phyloP scores from a whole-genome alignment of 2,329 filamentous ascomycete species.

The Westerdykella ornata region DNA sequence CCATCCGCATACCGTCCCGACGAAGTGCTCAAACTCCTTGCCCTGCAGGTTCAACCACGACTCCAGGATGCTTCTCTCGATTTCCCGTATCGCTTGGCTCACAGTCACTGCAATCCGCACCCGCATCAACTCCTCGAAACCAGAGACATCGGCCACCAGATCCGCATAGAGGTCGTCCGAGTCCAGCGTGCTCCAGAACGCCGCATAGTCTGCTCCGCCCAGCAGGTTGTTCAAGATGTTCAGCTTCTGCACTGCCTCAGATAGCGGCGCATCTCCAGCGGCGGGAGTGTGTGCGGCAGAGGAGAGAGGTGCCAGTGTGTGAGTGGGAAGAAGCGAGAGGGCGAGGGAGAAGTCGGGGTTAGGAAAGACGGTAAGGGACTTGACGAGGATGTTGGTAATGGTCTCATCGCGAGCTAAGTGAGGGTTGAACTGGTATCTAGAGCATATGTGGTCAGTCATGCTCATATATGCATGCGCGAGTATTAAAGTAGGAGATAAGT shows the following conservation, averaged over 20 bases:
- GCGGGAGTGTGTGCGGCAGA: constrained; percentile 44
- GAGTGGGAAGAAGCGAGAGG: constrained; percentile 85
- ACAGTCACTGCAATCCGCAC: constrained; percentile 83
- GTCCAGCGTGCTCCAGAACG: constrained; percentile 91
- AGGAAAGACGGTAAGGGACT: constrained; percentile 94
- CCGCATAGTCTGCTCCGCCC: constrained; percentile 79
- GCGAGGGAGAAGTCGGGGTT: constrained; percentile 90
- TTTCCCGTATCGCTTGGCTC: constrained; percentile 76
- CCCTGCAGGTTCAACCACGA: constrained; percentile 45
- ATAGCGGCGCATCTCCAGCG: constrained; percentile 60
- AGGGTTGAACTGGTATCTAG: constrained; percentile 98
- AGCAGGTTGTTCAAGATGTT: constrained; percentile 78
- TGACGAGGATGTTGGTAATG: constrained; percentile 98
- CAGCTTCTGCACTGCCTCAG: constrained; percentile 87
- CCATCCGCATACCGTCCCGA: constrained; percentile 65
- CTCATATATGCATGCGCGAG: constrained; percentile 1
- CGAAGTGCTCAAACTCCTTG: constrained; percentile 45
- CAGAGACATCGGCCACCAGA: constrained; percentile 84
- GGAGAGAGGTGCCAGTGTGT: constrained; percentile 59
- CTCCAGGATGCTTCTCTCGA: constrained; percentile 46
- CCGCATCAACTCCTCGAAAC: constrained; percentile 91
- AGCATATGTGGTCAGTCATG: constrained; percentile 2
- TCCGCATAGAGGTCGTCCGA: constrained; percentile 94
- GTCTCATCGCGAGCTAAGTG: constrained; percentile 95
- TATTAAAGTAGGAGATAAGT: not conserved